Base-by-base conservation (phyloP, 176 grass and related monocot genomes). In the Musa troglodytarum region DNA sequence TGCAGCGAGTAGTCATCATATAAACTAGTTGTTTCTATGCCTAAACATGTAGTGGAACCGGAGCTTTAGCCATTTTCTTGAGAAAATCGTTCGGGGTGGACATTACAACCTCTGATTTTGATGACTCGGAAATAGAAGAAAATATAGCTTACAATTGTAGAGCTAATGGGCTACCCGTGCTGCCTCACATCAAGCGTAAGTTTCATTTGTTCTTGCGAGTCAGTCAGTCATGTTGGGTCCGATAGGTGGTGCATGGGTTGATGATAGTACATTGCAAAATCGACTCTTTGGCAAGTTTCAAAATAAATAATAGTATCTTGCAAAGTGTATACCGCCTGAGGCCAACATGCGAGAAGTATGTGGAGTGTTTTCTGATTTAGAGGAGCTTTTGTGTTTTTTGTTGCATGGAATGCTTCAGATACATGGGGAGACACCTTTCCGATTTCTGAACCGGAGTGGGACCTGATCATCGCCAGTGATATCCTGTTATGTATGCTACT, bases 381-480 rank as follows among this genome's bases (percentile, higher is more conserved):
- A n/a, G n/a, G 26, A 26, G 26, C 26, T 26, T n/a, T n/a, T n/a
- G n/a, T n/a, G n/a, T 28, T 2, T 28, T 0, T 23, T 52, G 8
- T 53, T 19, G 15, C 10, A 1, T 57, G 20, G 52, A 51, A 61
- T 53, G 10, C 13, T 50, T 73, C 90, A 93, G 88, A 98, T 80
- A 87, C 94, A 52, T 98, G 90, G 94, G 94, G 94, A 67, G 80
- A 98, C 29, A 62, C 59, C 6, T 98, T 98, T 84, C 90, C 94
- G 29, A 75, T 71, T 85, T 77, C 54, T 59, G 63, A 26, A 70
- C 86, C 88, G 26, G 68, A 89, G 61, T 93, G 90, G 90, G 86
- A 91, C 54, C 85, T 98, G 83, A 76, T 98, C 73, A 93, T 98
- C 56, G 94, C 90, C 34, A 98, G 94, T 34, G 94, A 98, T 23